Percentiles rank a stretch among this genome's conserved stretches.
These are phyloP conservation scores for Nitzschia palea DNA, from an alignment of 108 stramenopile genomes.

Conservation along the genomic window DNA sequence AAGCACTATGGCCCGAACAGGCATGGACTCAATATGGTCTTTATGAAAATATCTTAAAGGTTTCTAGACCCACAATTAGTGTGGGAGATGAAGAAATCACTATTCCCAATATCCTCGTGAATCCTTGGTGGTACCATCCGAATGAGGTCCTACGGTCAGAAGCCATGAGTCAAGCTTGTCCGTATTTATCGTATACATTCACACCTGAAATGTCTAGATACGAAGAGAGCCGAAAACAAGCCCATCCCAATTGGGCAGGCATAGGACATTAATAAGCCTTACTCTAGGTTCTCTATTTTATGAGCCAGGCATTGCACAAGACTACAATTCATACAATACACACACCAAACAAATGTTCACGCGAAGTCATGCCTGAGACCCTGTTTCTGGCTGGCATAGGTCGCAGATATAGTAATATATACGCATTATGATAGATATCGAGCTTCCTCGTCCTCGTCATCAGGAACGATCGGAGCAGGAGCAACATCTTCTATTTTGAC, in stretches of 20 bases:
- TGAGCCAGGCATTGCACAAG: no score
- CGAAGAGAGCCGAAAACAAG: background rate
- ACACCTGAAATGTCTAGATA: slow-evolving; percentile 2
- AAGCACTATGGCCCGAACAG: slow-evolving; percentile 16
- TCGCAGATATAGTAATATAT: slow-evolving; percentile 1
- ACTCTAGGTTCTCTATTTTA: no score
- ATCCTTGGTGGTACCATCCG: slow-evolving; percentile 14
- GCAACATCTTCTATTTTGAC: background rate
- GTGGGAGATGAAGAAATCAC: background rate
- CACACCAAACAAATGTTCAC: no score
- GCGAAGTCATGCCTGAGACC: no score
- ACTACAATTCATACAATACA: no score
- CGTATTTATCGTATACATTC: background rate
- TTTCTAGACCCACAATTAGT: background rate
- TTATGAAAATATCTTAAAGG: background rate
- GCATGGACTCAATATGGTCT: background rate
- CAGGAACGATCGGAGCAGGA: background rate
- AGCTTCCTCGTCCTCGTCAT: slow-evolving; percentile 5
- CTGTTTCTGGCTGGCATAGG: background rate
- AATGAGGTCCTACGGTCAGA: background rate
- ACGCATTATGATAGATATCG: background rate
- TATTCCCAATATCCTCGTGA: slow-evolving; percentile 3
- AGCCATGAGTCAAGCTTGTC: slow-evolving; percentile 11
- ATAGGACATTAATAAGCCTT: slow-evolving; percentile 4
- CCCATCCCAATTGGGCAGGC: background rate